phyloP scores from a whole-genome alignment of 495 filamentous ascomycete species.

The Pyronema omphalodes region DNA sequence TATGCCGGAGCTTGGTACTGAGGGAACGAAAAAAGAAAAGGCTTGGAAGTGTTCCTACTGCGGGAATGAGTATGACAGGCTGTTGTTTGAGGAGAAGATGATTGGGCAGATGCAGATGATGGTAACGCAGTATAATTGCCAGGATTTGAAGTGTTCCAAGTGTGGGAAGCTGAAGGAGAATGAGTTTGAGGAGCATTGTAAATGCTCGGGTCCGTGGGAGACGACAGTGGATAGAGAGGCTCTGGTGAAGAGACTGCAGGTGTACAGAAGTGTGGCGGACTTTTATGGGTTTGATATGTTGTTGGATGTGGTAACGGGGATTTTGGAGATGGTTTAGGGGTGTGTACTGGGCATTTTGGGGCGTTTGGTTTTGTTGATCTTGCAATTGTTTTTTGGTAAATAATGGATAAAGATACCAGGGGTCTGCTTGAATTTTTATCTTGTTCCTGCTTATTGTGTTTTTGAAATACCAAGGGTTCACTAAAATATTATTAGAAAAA shows the following conservation, averaged over 20 bases:
- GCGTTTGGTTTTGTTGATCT: background rate
- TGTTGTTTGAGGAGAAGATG: conserved; percentile 68
- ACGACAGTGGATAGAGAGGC: conserved; percentile 53
- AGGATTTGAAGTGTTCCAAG: conserved; percentile 72
- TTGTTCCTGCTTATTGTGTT: background rate
- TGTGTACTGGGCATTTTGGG: background rate
- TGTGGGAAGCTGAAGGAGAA: conserved; percentile 53
- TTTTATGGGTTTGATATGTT: conserved; percentile 70
- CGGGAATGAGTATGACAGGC: conserved; percentile 49
- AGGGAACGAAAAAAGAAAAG: conserved; percentile 27
- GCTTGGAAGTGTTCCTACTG: conserved; percentile 62
- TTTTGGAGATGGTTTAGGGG: conserved; percentile 22
- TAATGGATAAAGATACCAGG: too few species aligned
- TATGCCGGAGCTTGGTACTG: conserved; percentile 29
- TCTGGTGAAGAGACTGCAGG: conserved; percentile 42
- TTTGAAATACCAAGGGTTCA: too few species aligned
- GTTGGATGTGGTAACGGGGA: conserved; percentile 48
- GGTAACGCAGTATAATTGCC: conserved; percentile 63
- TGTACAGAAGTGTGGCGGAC: conserved; percentile 53
- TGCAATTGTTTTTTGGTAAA: background rate
- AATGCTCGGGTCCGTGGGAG: conserved; percentile 70
- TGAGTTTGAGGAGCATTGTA: conserved; percentile 94
- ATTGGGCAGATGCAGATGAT: conserved; percentile 56
- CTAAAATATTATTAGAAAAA: too few species aligned
- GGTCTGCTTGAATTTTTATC: background rate